phyloP scores from a whole-genome alignment of 768 basidiomycete genomes.

The Boletus subparvulus region DNA sequence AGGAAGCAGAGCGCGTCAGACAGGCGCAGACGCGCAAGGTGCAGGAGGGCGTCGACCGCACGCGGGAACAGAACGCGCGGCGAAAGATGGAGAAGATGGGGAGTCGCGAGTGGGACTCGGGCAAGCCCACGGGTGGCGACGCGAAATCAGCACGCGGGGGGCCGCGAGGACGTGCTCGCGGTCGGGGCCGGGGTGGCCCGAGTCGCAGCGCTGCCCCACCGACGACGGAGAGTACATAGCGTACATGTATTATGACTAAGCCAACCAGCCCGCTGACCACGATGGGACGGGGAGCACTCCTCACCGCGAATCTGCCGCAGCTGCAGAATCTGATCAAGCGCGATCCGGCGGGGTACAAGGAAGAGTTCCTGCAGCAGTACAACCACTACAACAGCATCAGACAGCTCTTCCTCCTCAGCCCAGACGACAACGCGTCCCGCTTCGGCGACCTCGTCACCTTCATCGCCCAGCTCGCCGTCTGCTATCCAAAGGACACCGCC shows the following conservation, averaged over 20 bases:
- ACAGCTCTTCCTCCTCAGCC: constrained; percentile 79
- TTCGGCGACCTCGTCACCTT: constrained; percentile 89
- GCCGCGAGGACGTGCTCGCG: constrained; percentile 34
- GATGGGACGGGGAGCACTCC: constrained; percentile 37
- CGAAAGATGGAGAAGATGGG: constrained; percentile 80
- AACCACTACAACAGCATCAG: constrained; percentile 88
- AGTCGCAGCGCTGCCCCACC: constrained; percentile 6
- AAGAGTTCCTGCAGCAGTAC: constrained; percentile 97
- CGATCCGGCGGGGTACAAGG: constrained; percentile 84
- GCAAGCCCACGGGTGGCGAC: constrained; percentile 44
- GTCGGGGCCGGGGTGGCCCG: constrained; percentile 21
- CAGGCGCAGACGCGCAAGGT: constrained; percentile 59
- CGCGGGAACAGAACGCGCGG: constrained; percentile 76
- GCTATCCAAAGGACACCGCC: constrained; percentile 89
- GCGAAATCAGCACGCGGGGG: constrained; percentile 33
- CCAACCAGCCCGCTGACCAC: not conserved
- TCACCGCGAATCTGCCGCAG: constrained; percentile 89
- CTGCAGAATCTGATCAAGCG: constrained; percentile 97
- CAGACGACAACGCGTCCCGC: constrained; percentile 80
- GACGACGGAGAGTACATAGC: not conserved
- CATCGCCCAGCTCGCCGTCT: constrained; percentile 74
- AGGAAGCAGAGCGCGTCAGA: constrained; percentile 61
- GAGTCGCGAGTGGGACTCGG: constrained; percentile 83
- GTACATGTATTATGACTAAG: constrained; percentile 22
- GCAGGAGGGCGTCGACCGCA: constrained; percentile 66